A percentile compares a stretch with the other conserved stretches of the same genome.
phyloP scores from a whole-genome alignment of 345 rosid genomes.

The Reutealis trisperma region DNA sequence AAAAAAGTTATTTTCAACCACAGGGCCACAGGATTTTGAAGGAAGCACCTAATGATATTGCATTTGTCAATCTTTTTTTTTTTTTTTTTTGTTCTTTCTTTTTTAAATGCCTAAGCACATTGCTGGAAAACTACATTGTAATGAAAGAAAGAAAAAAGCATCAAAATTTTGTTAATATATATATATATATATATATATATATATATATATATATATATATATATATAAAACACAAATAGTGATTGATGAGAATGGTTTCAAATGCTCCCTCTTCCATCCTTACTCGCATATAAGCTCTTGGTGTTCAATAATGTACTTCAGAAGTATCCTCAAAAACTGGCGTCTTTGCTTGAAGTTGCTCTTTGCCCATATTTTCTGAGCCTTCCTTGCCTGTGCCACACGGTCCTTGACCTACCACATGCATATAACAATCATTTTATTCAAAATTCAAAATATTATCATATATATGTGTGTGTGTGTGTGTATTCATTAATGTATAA shows the following conservation, averaged over 20 bases:
- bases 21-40: neutral
- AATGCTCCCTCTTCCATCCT: slow-evolving; percentile 24
- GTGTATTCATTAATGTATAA: neutral
- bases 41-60: neutral
- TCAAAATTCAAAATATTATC: neutral
- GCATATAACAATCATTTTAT: neutral
- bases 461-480: neutral
- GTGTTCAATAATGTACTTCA: slow-evolving; percentile 86
- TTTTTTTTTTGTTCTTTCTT: neutral
- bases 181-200: no score
- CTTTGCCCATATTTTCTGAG: slow-evolving; percentile 87
- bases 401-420: slow-evolving; percentile 68
- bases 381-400: slow-evolving; percentile 83
- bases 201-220: no score
- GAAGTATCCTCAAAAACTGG: slow-evolving; percentile 85
- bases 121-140: neutral
- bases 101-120: neutral
- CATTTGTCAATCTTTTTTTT: neutral
- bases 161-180: neutral
- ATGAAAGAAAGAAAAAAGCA: neutral
- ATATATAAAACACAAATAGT: neutral
- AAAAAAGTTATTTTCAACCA: neutral
- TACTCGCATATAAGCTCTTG: slow-evolving; percentile 99
- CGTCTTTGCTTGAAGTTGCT: slow-evolving; percentile 95
- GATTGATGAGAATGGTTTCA: neutral